A percentile compares a stretch with the other conserved stretches of the same genome.
Evolutionary conservation across 2,329 filamentous ascomycete genomes (phyloP).

Genomic region (Ceratocystis albifundus): DNA sequence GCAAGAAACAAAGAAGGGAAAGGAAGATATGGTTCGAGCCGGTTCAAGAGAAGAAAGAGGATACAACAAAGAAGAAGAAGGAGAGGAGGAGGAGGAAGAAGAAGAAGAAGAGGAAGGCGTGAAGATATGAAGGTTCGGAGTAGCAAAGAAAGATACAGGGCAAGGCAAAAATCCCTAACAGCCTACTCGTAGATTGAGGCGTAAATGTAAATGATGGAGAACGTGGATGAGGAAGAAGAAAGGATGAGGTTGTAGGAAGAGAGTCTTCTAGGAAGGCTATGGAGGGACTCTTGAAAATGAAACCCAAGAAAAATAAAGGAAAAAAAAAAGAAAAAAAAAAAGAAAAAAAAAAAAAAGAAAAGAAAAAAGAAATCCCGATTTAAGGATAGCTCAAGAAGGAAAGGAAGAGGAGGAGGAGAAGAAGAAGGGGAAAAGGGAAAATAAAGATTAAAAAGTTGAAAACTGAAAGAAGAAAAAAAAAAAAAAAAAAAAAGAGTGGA

Average conservation of each 20-base stretch:
- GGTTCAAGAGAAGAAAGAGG: background rate
- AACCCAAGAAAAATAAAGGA: background rate
- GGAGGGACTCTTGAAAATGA: slow-evolving; percentile 1
- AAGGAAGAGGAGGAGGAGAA: background rate
- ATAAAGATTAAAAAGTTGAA: slow-evolving; percentile 1
- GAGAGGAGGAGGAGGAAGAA: background rate
- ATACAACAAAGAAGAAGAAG: background rate
- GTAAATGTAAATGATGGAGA: slow-evolving; percentile 12
- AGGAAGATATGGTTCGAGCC: no score
- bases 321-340: background rate
- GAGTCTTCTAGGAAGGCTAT: background rate
- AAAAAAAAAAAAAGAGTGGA: slow-evolving; percentile 10
- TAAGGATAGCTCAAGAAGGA: slow-evolving; percentile 8
- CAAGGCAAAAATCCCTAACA: background rate
- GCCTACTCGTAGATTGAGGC: background rate
- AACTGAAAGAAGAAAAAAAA: no score
- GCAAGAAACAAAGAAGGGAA: background rate
- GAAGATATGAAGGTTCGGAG: background rate
- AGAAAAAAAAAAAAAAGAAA: background rate
- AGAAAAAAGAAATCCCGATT: background rate
- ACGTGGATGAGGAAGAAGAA: background rate
- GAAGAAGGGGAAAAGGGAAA: background rate
- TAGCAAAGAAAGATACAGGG: background rate
- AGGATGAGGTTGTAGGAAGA: slow-evolving; percentile 4
- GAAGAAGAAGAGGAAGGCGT: background rate